Percentiles rank a stretch among this genome's conserved stretches.
Evolutionary conservation across 2,329 filamentous ascomycete species (phyloP).

Genomic region (Talaromyces atroroseus): DNA sequence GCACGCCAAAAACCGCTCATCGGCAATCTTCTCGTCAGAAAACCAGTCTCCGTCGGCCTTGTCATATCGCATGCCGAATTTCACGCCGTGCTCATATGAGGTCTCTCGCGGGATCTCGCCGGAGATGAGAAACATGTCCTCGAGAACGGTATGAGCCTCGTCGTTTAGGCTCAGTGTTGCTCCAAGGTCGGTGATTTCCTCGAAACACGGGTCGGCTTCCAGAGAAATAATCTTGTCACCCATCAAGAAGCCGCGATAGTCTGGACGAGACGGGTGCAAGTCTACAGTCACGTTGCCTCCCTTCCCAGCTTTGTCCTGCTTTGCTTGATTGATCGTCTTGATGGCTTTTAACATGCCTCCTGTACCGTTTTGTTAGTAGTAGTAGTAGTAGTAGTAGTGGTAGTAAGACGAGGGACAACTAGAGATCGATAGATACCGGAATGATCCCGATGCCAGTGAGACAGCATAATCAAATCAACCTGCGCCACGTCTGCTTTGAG

Average conservation of each 20-base stretch:
- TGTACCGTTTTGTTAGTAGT: constrained; percentile 13
- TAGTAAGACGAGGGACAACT: neutral
- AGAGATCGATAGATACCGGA: constrained; percentile 33
- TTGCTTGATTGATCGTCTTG: constrained; percentile 42
- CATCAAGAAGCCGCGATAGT: constrained; percentile 45
- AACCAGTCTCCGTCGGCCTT: constrained; percentile 39
- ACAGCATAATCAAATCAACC: constrained; percentile 47
- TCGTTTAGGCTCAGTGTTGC: constrained; percentile 35
- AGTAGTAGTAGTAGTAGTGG: neutral
- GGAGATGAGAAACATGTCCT: constrained; percentile 49
- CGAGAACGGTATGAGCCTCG: constrained; percentile 43
- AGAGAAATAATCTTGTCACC: constrained; percentile 43
- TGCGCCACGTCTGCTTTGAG: constrained; percentile 38
- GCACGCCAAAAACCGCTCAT: constrained; percentile 52
- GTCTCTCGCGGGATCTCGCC: constrained; percentile 49
- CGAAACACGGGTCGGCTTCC: constrained; percentile 49
- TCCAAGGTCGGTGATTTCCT: constrained; percentile 43
- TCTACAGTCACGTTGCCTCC: constrained; percentile 37
- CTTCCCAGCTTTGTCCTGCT: constrained; percentile 18
- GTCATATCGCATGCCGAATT: constrained; percentile 42
- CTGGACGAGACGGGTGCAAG: constrained; percentile 49
- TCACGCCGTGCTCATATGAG: constrained; percentile 46
- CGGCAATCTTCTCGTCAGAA: constrained; percentile 45
- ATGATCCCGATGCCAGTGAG: constrained; percentile 54
- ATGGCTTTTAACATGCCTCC: constrained; percentile 49